These are phyloP conservation scores for Gracilariopsis chorda DNA, from an alignment of 23 red algal species.

Conservation along the genomic window DNA sequence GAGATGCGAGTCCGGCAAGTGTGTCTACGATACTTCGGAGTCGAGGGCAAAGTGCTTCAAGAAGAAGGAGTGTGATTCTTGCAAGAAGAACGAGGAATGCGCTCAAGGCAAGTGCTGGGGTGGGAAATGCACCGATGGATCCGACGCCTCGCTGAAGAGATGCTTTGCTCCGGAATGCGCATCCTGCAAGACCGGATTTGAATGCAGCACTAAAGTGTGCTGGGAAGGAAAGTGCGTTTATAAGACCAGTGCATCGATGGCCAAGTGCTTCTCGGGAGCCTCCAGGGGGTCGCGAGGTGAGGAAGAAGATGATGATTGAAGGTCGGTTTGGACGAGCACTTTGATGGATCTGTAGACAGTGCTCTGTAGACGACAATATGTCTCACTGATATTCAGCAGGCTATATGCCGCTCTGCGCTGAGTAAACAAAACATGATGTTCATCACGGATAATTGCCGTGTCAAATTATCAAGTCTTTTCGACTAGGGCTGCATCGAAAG, in stretches of 20 bases:
- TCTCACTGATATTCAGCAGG: too few species aligned
- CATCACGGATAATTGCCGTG: too few species aligned
- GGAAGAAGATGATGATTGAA: too few species aligned
- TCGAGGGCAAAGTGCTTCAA: background rate
- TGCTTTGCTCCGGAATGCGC: background rate
- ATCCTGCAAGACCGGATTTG: background rate
- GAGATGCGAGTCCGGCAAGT: too few species aligned
- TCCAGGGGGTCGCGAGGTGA: too few species aligned
- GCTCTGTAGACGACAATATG: too few species aligned
- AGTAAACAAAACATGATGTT: too few species aligned
- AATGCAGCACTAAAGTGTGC: background rate
- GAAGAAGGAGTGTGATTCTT: background rate
- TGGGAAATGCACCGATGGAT: background rate
- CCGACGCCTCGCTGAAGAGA: background rate
- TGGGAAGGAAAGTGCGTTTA: background rate
- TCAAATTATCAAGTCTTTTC: too few species aligned
- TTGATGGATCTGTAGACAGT: too few species aligned
- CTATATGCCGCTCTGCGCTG: too few species aligned
- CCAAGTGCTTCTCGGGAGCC: conserved; percentile 14
- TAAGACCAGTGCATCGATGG: background rate
- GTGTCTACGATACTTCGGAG: background rate
- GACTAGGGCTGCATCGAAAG: too few species aligned
- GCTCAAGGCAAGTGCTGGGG: background rate
- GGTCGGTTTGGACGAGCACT: too few species aligned
- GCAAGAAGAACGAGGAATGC: background rate